Base-by-base conservation (phyloP, 1,284 basidiomycete genomes). In the Xerocomus cyaneibrunnescens region DNA sequence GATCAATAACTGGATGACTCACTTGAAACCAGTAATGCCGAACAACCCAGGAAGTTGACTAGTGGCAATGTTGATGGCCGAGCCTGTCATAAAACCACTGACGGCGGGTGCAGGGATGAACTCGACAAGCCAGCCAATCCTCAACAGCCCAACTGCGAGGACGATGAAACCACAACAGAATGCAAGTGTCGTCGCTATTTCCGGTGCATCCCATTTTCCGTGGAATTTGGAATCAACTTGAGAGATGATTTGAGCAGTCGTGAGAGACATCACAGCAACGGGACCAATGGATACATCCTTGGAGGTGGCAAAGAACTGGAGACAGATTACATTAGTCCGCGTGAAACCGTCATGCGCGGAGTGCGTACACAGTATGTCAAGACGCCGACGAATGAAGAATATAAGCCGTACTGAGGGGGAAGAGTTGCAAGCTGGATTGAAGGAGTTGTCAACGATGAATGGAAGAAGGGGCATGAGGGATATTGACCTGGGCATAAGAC, bases 201-300 rank as follows among this genome's bases (percentile, higher is more conserved):
- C 76, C 7, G 89, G 85, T 3, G 74, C 74, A 3, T 70, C 62
- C 80, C 83, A 94, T 60, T 75, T 65, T 23, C 73, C 68, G 2
- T 80, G 83, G 60, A 84, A 74, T 5, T 63, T 61, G 0, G 72
- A 59, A 32, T 88, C 66, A 45, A 96, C 84, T 37, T 80, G 70
- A 23, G 76, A 74, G 66, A 97, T 89, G 56, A 96, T 85, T 64
- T 91, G 85, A 14, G 91, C 81, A n/a, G 87, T 85, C 31, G 92
- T 90, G 48, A 97, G 82, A 7, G 92, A 96, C 94, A 98, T 97
- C 71, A 99, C 96, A 16, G 96, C 95, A 57, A 96, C 94, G 3
- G 94, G 94, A 45, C 94, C 94, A 59, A 98, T 97, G 12, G 92
- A 92, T 31, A 95, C 90, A 74, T 98, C 94, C 71, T 97, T 97